These are phyloP conservation scores for Arctium lappa DNA, from an alignment of 129 eudicot species.

Conservation along the genomic window DNA sequence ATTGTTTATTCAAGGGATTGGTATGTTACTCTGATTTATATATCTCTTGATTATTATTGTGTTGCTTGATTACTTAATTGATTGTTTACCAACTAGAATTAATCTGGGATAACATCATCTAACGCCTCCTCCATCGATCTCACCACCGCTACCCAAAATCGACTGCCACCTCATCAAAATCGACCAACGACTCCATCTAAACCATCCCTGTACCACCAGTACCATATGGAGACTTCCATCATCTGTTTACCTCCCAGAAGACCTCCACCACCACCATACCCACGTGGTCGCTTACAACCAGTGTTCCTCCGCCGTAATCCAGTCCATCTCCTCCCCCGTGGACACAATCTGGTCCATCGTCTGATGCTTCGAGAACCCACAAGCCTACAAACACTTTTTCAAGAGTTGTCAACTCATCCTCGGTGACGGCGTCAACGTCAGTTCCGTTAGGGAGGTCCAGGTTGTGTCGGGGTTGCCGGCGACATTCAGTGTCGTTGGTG, in stretches of 20 bases:
- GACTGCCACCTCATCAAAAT: no score
- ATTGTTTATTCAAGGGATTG: no score
- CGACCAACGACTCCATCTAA: neutral
- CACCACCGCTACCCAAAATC: no score
- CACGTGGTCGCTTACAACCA: constrained; percentile 57
- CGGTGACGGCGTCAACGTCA: constrained; percentile 69
- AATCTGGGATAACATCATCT: no score
- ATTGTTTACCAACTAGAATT: no score
- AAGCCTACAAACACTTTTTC: constrained; percentile 70
- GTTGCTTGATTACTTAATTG: no score
- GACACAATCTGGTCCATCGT: constrained; percentile 65
- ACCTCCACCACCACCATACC: constrained; percentile 53
- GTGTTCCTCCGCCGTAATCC: constrained; percentile 62
- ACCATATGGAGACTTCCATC: constrained; percentile 33
- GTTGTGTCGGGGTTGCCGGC: constrained; percentile 88
- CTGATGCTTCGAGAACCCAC: constrained; percentile 79
- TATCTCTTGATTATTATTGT: no score
- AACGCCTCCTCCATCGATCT: no score
- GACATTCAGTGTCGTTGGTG: constrained; percentile 74
- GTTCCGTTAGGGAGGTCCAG: constrained; percentile 70
- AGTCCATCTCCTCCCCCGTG: constrained; percentile 59
- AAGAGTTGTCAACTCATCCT: constrained; percentile 62
- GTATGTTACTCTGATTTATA: no score
- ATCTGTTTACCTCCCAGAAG: constrained; percentile 37
- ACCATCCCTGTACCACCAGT: neutral